A percentile compares a stretch with the other conserved stretches of the same genome.
These are phyloP conservation scores for Ogataea siamensis DNA, from an alignment of 805 yeast species.

Conservation along the genomic window DNA sequence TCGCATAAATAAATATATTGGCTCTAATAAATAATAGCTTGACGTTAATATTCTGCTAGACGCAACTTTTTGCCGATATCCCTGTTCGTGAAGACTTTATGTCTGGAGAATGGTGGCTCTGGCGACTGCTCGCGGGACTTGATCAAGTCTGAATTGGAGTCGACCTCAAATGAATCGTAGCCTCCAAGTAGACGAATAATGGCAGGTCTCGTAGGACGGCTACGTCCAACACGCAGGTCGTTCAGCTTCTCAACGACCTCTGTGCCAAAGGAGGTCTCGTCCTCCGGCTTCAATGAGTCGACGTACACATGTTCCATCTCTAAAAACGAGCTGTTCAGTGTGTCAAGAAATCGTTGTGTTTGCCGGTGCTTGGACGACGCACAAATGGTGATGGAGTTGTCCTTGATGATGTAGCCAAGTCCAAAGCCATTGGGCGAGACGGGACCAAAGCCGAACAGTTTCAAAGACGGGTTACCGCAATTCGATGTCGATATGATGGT, in stretches of 20 bases:
- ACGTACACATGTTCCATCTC: slow-evolving; percentile 54
- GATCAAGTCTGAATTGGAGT: slow-evolving; percentile 49
- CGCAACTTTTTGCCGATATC: slow-evolving; percentile 67
- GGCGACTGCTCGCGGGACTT: slow-evolving; percentile 61
- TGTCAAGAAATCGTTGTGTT: slow-evolving; percentile 71
- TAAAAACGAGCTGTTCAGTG: slow-evolving; percentile 57
- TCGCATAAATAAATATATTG: slow-evolving; percentile 1
- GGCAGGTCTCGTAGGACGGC: slow-evolving; percentile 26
- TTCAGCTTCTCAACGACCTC: slow-evolving; percentile 22
- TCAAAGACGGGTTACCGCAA: slow-evolving; percentile 89
- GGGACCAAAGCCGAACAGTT: slow-evolving; percentile 89
- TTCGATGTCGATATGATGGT: slow-evolving; percentile 80
- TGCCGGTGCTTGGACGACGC: slow-evolving; percentile 88
- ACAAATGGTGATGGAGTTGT: slow-evolving; percentile 73
- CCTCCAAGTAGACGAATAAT: slow-evolving; percentile 62
- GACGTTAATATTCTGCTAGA: slow-evolving; percentile 53
- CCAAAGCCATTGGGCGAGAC: slow-evolving; percentile 89
- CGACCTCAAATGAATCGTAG: slow-evolving; percentile 78
- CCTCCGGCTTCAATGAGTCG: slow-evolving; percentile 29
- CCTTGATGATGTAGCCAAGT: slow-evolving; percentile 85
- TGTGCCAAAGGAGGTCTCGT: slow-evolving; percentile 11
- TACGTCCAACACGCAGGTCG: slow-evolving; percentile 20
- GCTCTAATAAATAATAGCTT: neutral
- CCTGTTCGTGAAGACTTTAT: slow-evolving; percentile 32
- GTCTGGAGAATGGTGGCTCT: slow-evolving; percentile 42